Base-by-base conservation (phyloP, 1,139 yeast genomes). In the Pichia sp. region DNA sequence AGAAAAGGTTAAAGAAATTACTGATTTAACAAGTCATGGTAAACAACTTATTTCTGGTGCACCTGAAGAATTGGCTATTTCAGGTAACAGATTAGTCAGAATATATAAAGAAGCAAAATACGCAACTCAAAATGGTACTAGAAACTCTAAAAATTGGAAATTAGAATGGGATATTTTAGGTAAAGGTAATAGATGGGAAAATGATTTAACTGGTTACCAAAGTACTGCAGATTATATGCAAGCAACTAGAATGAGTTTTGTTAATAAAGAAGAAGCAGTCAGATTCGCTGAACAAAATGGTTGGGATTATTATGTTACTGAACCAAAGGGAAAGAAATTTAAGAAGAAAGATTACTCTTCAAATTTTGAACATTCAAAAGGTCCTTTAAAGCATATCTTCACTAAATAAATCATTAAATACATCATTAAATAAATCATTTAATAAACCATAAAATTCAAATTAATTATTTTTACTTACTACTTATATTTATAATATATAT, bases 151-250 rank as follows among this genome's bases (percentile, higher is more conserved):
- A 55, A 70, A 69, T 58, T 87, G 96, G 96, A 79, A 79, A 62
- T 64, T 87, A 54, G 95, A 87, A 68, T 87, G 94, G 92, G 95
- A 87, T 62, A 78, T 85, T 40, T 71, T 83, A 50, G 83, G 83
- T 43, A 79, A 83, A 60, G 88, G 86, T 39, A 81, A 86, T 71
- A 74, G 95, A 64, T 87, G 95, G 95, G 95, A 86, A 65, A 86
- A 87, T 67, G 94, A 86, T 62, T 72, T 86, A 62, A 87, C 86
- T 69, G 96, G 96, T 25, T 87, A 86, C 73, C 90, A 86, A 60
- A 78, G 87, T 36, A 73, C 86, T 42, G 80, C 86, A 34, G 96
- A 87, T 66, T 83, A 80, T 68, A 83, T 87, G 94, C 95, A 86
- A 71, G 89, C 86, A 31, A 83, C 92, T n/a, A 77, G 76, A 61